Percentiles rank a stretch among this genome's conserved stretches.
phyloP scores from a whole-genome alignment of 208 protist species.

The Leishmania amazonensis region DNA sequence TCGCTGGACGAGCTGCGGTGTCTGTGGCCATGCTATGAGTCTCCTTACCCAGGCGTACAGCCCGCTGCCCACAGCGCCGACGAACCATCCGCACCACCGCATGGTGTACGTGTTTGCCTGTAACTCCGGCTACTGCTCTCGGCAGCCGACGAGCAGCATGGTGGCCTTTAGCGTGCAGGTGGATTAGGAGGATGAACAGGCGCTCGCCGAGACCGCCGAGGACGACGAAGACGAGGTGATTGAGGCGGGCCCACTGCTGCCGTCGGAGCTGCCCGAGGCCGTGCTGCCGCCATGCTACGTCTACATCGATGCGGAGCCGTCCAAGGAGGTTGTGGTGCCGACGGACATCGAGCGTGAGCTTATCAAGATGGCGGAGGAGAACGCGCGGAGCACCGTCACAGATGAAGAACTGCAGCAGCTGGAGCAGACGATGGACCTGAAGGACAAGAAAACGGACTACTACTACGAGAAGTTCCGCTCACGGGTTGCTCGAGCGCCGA shows the following conservation, averaged over 20 bases:
- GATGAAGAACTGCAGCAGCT: conserved; percentile 70
- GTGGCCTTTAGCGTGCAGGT: conserved; percentile 69
- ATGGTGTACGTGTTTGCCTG: conserved; percentile 89
- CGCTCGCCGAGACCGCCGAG: conserved; percentile 34
- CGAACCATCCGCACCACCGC: conserved; percentile 45
- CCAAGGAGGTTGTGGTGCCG: conserved; percentile 50
- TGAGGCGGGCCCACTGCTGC: conserved; percentile 39
- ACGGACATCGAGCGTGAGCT: conserved; percentile 69
- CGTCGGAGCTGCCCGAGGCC: conserved; percentile 41
- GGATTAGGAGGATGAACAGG: conserved; percentile 60
- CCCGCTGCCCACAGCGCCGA: conserved; percentile 45
- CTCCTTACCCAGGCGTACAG: conserved; percentile 81
- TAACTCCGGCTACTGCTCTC: conserved; percentile 64
- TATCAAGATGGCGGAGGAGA: conserved; percentile 63
- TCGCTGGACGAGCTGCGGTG: conserved; percentile 69
- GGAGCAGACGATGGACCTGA: conserved; percentile 66
- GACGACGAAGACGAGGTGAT: conserved; percentile 51
- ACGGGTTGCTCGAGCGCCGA: conserved; percentile 58
- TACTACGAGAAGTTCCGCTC: conserved; percentile 81
- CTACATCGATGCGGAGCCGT: conserved; percentile 66
- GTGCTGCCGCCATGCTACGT: conserved; percentile 74
- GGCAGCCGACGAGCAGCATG: conserved; percentile 76
- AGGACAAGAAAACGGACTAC: conserved; percentile 71
- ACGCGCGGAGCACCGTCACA: conserved; percentile 35
- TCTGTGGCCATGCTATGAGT: conserved; percentile 72